These are phyloP conservation scores for Rhododendron simsii DNA, from an alignment of 148 eudicot species.

Conservation along the genomic window DNA sequence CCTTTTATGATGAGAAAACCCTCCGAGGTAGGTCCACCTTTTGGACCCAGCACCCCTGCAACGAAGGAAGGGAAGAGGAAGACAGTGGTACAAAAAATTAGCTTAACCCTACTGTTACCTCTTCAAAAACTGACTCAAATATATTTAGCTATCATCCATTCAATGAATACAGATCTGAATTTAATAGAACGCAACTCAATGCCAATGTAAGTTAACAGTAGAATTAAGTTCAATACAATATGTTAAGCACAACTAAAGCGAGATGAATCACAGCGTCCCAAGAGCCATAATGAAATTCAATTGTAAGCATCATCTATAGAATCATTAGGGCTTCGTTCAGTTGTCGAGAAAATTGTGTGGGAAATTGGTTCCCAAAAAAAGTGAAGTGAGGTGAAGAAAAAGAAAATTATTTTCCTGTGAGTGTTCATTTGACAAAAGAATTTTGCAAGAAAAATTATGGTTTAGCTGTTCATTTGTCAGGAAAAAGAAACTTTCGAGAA, in stretches of 20 bases:
- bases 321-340: too few relatives aligned
- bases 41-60: background rate
- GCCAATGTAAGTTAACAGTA: background rate
- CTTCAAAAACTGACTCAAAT: background rate
- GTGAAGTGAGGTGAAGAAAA: too few relatives aligned
- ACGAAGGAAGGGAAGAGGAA: background rate
- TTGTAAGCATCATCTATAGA: background rate
- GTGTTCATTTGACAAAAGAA: too few relatives aligned
- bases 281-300: background rate
- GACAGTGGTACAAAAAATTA: background rate
- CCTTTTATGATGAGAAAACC: background rate
- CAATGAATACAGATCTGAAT: background rate
- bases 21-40: background rate
- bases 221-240: background rate
- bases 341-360: too few relatives aligned
- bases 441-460: too few relatives aligned
- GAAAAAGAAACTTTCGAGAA: too few relatives aligned
- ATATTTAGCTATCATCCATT: background rate
- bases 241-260: background rate
- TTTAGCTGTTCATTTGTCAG: too few relatives aligned
- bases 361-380: too few relatives aligned
- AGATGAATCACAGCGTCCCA: background rate
- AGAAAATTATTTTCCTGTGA: too few relatives aligned
- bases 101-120: background rate
- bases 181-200: background rate